Evolutionary conservation across 1,139 yeast genomes (phyloP).

Genomic region (Candida neerlandica): DNA sequence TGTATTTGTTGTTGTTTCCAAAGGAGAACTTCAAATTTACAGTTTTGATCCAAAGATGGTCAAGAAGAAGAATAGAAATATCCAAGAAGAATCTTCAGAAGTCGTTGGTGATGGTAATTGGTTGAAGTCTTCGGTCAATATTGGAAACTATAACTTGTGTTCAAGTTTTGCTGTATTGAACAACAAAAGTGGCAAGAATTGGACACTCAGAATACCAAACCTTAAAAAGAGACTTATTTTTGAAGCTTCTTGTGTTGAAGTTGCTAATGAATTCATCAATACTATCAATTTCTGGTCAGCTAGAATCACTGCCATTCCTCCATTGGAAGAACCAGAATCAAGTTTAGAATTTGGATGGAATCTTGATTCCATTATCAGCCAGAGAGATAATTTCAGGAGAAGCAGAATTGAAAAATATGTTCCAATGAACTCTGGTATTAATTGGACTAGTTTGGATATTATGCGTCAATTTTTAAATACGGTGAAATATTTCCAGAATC

Average conservation of each 20-base stretch:
- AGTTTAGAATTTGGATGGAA: slow-evolving; percentile 72
- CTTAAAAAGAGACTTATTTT: slow-evolving; percentile 44
- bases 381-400: slow-evolving; percentile 36
- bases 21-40: slow-evolving; percentile 57
- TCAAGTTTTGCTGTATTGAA: slow-evolving; percentile 46
- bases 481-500: background rate
- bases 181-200: slow-evolving; percentile 33
- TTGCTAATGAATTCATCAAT: slow-evolving; percentile 71
- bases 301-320: slow-evolving; percentile 78
- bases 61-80: slow-evolving; percentile 44
- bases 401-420: slow-evolving; percentile 12
- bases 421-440: no score
- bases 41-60: slow-evolving; percentile 53
- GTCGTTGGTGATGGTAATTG: slow-evolving; percentile 69
- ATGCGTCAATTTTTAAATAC: background rate
- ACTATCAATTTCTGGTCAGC: slow-evolving; percentile 93
- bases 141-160: slow-evolving; percentile 52
- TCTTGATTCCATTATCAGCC: slow-evolving; percentile 79
- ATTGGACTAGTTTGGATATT: background rate
- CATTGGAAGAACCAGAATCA: slow-evolving; percentile 55
- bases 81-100: no score
- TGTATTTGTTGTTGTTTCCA: slow-evolving; percentile 57
- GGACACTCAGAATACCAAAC: slow-evolving; percentile 46
- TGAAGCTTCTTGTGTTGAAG: slow-evolving; percentile 66
- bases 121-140: slow-evolving; percentile 54